Conservation (phyloP, 805 yeast species). For the Yarrowia yakushimensis region DNA sequence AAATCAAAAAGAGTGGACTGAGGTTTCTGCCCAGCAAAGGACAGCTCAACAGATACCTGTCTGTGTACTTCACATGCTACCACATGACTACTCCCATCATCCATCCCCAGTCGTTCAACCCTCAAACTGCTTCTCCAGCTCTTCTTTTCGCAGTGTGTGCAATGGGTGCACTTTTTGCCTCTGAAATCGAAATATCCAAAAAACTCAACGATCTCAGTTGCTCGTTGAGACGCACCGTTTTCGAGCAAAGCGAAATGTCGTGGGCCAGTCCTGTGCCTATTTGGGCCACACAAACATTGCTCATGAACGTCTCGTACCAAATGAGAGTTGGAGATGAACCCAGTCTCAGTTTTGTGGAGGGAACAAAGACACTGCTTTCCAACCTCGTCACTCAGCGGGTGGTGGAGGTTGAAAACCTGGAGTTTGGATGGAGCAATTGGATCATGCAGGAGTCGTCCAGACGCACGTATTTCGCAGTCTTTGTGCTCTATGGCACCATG, state of each 20-base stretch:
- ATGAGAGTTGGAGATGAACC: conserved; percentile 38
- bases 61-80: conserved; percentile 36
- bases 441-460: conserved; percentile 34
- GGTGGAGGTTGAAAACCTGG: conserved; percentile 16
- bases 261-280: conserved; percentile 32
- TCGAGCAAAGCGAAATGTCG: conserved; percentile 32
- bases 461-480: conserved; percentile 37
- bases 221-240: conserved; percentile 30
- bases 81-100: conserved; percentile 39
- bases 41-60: conserved; percentile 36
- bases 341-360: conserved; percentile 34
- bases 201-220: conserved; percentile 34
- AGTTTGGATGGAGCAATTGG: conserved; percentile 33
- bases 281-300: conserved; percentile 36
- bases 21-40: conserved; percentile 30
- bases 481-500: conserved; percentile 34
- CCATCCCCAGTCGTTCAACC: conserved; percentile 37
- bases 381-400: conserved; percentile 26
- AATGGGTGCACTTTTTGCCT: conserved; percentile 37
- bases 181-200: conserved; percentile 33
- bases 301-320: conserved; percentile 34
- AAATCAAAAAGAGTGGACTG: conserved; percentile 26
- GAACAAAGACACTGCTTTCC: conserved; percentile 32
- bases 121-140: conserved; percentile 35
- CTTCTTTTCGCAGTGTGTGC: conserved; percentile 38